A percentile compares a stretch with the other conserved stretches of the same genome.
These are phyloP conservation scores for Leccinellum albellum DNA, from an alignment of 768 basidiomycete species.

Conservation along the genomic window DNA sequence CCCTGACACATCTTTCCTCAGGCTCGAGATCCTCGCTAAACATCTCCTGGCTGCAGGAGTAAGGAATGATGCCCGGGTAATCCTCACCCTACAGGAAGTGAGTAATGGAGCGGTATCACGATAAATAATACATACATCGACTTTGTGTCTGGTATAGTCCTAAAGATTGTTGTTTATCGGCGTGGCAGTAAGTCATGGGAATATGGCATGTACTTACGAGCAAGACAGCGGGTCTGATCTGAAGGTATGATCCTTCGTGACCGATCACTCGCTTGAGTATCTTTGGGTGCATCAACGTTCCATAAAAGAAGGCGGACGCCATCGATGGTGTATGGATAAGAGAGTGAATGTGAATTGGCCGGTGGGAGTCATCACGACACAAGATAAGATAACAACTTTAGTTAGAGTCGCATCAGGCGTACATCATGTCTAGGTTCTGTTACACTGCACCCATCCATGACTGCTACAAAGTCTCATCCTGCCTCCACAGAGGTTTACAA, in stretches of 20 bases:
- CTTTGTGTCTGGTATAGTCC: slow-evolving; percentile 79
- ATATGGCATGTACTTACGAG: slow-evolving; percentile 43
- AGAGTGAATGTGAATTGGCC: background rate
- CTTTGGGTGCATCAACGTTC: slow-evolving; percentile 84
- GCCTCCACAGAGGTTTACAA: slow-evolving; percentile 18
- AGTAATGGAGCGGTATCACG: background rate
- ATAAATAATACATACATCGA: slow-evolving; percentile 45
- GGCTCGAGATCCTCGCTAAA: slow-evolving; percentile 46
- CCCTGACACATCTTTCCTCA: slow-evolving; percentile 71
- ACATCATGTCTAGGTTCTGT: no score
- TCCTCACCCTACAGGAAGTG: slow-evolving; percentile 49
- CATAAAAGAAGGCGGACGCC: slow-evolving; percentile 76
- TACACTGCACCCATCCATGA: slow-evolving; percentile 1
- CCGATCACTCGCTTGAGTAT: slow-evolving; percentile 75
- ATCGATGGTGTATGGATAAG: slow-evolving; percentile 13
- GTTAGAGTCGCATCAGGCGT: background rate
- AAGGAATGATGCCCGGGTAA: slow-evolving; percentile 81
- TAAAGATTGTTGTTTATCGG: slow-evolving; percentile 23
- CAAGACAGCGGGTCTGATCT: slow-evolving; percentile 71
- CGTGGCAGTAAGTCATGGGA: background rate
- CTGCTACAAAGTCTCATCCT: background rate
- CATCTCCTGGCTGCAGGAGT: slow-evolving; percentile 43
- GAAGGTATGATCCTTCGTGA: slow-evolving; percentile 59
- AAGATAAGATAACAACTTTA: background rate
- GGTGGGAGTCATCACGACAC: background rate